These are phyloP conservation scores for Setaria italica DNA, from an alignment of 202 grass and related monocot species.

Conservation along the genomic window DNA sequence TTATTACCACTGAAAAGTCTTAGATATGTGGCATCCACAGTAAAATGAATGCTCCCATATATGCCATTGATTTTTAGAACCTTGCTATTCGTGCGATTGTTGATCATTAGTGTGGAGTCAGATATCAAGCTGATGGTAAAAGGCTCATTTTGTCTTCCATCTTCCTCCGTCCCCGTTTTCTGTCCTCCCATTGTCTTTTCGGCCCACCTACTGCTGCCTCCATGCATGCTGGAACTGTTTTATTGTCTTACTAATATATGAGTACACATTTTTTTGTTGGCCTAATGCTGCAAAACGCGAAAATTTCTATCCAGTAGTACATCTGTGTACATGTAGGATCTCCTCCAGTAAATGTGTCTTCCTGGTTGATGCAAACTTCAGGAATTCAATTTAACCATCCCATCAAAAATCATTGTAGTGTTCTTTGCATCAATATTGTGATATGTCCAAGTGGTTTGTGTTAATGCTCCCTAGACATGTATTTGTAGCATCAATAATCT, in stretches of 20 bases:
- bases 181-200: not conserved
- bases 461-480: not conserved
- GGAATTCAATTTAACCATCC: not conserved
- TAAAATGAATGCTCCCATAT: not conserved
- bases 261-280: no score
- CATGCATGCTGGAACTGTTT: not conserved
- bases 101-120: constrained; percentile 7
- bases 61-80: not conserved
- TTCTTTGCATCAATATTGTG: constrained; percentile 13
- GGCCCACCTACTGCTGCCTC: not conserved
- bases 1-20: not conserved
- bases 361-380: not conserved
- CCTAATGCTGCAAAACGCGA: not conserved
- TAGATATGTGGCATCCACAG: not conserved
- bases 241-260: no score
- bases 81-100: not conserved
- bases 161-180: not conserved
- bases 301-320: not conserved
- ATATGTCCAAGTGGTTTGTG: not conserved
- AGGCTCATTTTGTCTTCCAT: not conserved
- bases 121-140: not conserved
- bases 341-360: not conserved
- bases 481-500: not conserved
- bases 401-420: not conserved
- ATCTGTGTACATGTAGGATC: not conserved